Percentiles rank a stretch among this genome's conserved stretches.
These are phyloP conservation scores for Penicilliopsis zonata DNA, from an alignment of 495 filamentous ascomycete genomes.

Conservation along the genomic window DNA sequence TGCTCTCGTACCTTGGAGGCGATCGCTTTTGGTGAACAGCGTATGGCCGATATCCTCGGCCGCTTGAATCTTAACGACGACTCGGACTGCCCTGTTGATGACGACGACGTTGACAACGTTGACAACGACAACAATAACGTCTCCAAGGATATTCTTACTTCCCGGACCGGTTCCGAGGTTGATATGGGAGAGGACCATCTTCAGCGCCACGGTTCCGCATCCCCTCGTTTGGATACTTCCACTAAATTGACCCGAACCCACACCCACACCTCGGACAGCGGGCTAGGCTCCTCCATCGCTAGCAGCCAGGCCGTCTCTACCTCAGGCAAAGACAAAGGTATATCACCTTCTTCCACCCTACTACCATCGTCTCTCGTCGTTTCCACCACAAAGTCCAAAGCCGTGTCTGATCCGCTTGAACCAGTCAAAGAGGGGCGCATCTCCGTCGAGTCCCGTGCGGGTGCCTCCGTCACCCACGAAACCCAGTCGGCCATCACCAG, in stretches of 20 bases:
- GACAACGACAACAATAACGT: no score
- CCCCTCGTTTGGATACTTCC: no score
- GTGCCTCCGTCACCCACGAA: constrained; percentile 6
- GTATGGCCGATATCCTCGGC: constrained; percentile 33
- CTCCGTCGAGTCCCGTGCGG: constrained; percentile 1
- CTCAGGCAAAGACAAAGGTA: constrained; percentile 10
- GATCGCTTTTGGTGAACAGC: constrained; percentile 33
- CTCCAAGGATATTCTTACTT: no score
- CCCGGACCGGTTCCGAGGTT: no score
- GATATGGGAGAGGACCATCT: no score
- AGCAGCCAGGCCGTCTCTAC: constrained; percentile 15
- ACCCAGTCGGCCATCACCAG: constrained; percentile 33
- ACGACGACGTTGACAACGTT: no score
- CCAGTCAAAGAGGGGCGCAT: constrained; percentile 16
- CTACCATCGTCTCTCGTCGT: neutral
- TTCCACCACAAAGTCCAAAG: constrained; percentile 3
- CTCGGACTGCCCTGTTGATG: no score
- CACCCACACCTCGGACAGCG: constrained; percentile 38
- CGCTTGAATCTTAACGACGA: constrained; percentile 30
- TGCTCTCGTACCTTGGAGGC: constrained; percentile 31
- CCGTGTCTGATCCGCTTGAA: constrained; percentile 2
- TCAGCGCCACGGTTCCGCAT: no score
- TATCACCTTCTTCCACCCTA: constrained; percentile 1
- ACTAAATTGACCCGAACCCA: no score
- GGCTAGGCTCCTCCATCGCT: constrained; percentile 43